phyloP scores from a whole-genome alignment of 2,329 filamentous ascomycete genomes.

The Penicillium sclerotigenum region DNA sequence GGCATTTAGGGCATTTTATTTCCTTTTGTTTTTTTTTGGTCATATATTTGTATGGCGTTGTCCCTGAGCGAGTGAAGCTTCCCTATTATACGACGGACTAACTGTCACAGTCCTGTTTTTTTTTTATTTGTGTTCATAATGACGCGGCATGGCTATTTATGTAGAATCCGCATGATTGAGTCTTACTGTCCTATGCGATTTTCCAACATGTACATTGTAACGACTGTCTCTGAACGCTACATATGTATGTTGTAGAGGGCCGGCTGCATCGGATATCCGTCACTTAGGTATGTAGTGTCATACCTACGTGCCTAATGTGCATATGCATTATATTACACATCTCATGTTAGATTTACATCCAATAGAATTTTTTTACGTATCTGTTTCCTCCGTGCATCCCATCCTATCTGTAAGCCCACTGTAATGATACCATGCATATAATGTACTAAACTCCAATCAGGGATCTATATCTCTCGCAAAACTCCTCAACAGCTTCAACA shows the following conservation, averaged over 20 bases:
- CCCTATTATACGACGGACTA: neutral
- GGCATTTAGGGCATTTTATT: constrained; percentile 24
- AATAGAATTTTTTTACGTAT: neutral
- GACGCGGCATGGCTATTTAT: constrained; percentile 33
- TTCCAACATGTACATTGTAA: neutral
- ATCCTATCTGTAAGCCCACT: no score
- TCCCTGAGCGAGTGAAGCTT: constrained; percentile 15
- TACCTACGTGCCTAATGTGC: neutral
- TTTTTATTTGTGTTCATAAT: constrained; percentile 28
- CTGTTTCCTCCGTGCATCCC: neutral
- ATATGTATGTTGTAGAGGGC: no score
- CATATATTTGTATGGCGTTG: constrained; percentile 16
- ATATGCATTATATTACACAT: neutral
- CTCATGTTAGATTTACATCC: neutral
- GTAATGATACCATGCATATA: neutral
- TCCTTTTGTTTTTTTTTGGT: constrained; percentile 14
- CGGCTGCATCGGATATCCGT: no score
- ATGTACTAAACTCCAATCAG: neutral
- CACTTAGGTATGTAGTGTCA: neutral
- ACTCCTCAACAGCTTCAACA: neutral
- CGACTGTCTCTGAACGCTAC: neutral
- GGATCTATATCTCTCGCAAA: neutral
- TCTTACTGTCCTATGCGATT: neutral
- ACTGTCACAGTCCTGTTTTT: constrained; percentile 11
- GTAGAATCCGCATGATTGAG: constrained; percentile 11